Evolutionary conservation across 2,329 filamentous ascomycete species (phyloP).

Genomic region (Didymella segeticola): DNA sequence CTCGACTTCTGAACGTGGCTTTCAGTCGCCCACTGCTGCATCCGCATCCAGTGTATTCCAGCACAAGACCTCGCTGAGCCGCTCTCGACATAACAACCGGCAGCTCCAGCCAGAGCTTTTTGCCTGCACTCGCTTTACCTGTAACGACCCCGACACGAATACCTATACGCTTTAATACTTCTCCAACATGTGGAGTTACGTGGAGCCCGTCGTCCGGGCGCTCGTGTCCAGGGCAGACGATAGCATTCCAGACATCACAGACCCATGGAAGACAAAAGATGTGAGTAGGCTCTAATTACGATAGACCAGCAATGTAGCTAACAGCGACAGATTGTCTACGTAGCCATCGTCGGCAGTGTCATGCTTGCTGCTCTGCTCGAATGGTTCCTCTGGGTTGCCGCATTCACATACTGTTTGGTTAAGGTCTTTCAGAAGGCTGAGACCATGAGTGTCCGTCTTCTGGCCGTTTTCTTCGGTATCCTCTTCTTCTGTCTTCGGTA

Average conservation of each 20-base stretch:
- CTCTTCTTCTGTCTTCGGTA: conserved; percentile 80
- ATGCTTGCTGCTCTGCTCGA: conserved; percentile 87
- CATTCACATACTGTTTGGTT: conserved; percentile 87
- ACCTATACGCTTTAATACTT: conserved; percentile 27
- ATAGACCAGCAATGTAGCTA: conserved; percentile 11
- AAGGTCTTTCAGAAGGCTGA: conserved; percentile 92
- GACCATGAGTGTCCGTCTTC: conserved; percentile 78
- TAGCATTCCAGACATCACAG: conserved; percentile 41
- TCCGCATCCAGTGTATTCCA: conserved; percentile 12
- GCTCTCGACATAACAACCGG: conserved; percentile 3
- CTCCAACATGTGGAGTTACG: conserved; percentile 35
- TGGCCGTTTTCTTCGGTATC: conserved; percentile 77
- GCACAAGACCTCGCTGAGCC: conserved; percentile 13
- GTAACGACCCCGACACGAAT: conserved; percentile 24
- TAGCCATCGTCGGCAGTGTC: conserved; percentile 77
- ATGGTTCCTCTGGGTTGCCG: conserved; percentile 94
- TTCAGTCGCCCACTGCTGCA: conserved; percentile 15
- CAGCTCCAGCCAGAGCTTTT: conserved; percentile 18
- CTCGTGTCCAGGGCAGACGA: conserved; percentile 38
- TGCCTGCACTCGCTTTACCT: conserved; percentile 19
- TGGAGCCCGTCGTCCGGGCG: conserved; percentile 28
- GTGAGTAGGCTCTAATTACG: conserved; percentile 37
- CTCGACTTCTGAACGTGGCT: conserved; percentile 19
- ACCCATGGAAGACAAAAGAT: conserved; percentile 50
- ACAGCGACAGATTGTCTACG: conserved; percentile 76